Evolutionary conservation across 1,284 basidiomycete species (phyloP).

Genomic region (Kalmanozyma brasiliensis): DNA sequence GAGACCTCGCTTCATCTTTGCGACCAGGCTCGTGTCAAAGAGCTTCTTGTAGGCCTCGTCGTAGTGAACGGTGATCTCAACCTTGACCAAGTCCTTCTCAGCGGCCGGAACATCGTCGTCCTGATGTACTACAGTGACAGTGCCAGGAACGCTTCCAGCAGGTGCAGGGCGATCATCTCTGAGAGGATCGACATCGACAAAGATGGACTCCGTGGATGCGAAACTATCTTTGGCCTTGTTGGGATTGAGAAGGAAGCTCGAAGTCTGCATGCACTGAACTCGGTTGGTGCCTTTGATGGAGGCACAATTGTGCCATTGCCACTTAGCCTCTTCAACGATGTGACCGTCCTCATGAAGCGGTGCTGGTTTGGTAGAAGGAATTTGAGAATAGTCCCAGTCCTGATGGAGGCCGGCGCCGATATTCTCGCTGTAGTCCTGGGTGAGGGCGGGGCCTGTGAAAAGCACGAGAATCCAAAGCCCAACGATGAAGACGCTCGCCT

Average conservation of each 20-base stretch:
- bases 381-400: conserved; percentile 44
- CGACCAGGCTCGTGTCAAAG: conserved; percentile 47
- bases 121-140: conserved; percentile 36
- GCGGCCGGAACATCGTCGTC: conserved; percentile 16
- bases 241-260: conserved; percentile 44
- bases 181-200: conserved; percentile 45
- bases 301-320: conserved; percentile 48
- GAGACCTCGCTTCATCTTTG: conserved; percentile 53
- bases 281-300: conserved; percentile 38
- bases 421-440: conserved; percentile 10
- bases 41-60: conserved; percentile 49
- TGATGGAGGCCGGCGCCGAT: conserved; percentile 31
- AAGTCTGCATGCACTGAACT: conserved; percentile 37
- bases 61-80: conserved; percentile 56
- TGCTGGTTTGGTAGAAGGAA: conserved; percentile 35
- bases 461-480: conserved; percentile 58
- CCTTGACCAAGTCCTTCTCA: conserved; percentile 45
- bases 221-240: conserved; percentile 47
- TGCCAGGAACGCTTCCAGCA: conserved; percentile 42
- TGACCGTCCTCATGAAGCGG: conserved; percentile 56
- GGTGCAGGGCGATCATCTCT: conserved; percentile 34
- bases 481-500: conserved; percentile 55
- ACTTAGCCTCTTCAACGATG: conserved; percentile 43
- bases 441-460: conserved; percentile 41
- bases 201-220: conserved; percentile 49